These are phyloP conservation scores for Camillea tinctor DNA, from an alignment of 2,329 filamentous ascomycete genomes.

Conservation along the genomic window DNA sequence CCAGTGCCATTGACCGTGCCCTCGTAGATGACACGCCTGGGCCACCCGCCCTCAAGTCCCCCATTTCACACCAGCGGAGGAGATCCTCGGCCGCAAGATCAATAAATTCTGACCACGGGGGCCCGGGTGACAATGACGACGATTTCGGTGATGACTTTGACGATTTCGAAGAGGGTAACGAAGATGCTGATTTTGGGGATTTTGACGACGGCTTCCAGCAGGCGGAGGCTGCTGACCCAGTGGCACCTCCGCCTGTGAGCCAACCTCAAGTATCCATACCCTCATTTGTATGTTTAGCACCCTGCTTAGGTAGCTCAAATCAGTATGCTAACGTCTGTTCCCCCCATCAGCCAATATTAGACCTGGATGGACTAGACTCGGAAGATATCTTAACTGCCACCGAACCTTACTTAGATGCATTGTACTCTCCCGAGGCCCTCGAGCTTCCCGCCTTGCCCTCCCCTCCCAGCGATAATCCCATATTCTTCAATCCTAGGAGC, in stretches of 20 bases:
- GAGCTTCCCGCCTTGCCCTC: conserved; percentile 50
- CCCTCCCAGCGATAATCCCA: conserved; percentile 55
- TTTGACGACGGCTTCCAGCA: conserved; percentile 73
- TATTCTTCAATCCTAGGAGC: conserved; percentile 82
- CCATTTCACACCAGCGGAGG: conserved; percentile 26
- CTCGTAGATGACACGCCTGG: conserved; percentile 33
- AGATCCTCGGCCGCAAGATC: conserved; percentile 30
- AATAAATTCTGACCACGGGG: conserved; percentile 27
- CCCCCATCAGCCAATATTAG: conserved; percentile 58
- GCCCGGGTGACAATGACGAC: conserved; percentile 38
- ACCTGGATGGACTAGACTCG: conserved; percentile 61
- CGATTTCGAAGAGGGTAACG: conserved; percentile 60
- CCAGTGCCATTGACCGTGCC: conserved; percentile 37
- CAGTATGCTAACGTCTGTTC: conserved; percentile 28
- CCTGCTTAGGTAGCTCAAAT: conserved; percentile 30
- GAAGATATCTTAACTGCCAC: conserved; percentile 61
- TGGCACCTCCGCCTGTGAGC: conserved; percentile 31
- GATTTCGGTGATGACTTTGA: conserved; percentile 62
- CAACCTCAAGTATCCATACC: conserved; percentile 37
- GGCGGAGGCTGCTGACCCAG: conserved; percentile 39
- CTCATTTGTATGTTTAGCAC: conserved; percentile 45
- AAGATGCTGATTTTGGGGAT: conserved; percentile 60
- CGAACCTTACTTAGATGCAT: conserved; percentile 63
- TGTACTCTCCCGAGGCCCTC: conserved; percentile 61
- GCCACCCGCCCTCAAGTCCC: conserved; percentile 28